Evolutionary conservation across 2,329 filamentous ascomycete genomes (phyloP).

Genomic region (Periconia sp.): DNA sequence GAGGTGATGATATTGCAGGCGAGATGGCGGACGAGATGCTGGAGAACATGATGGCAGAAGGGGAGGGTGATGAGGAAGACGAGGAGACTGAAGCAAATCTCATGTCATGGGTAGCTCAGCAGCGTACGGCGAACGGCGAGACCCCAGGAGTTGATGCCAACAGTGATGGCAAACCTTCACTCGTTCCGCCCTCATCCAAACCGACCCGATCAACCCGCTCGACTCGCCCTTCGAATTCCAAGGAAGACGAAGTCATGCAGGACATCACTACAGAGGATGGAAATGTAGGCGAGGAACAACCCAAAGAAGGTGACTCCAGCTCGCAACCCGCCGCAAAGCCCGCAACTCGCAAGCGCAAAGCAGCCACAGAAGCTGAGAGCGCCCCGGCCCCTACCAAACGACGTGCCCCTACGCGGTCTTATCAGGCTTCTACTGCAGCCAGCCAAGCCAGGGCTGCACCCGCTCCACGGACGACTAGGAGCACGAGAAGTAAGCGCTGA

Average conservation of each 20-base stretch:
- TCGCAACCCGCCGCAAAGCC: neutral
- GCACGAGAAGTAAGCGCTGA: slow-evolving; percentile 10
- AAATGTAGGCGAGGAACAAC: slow-evolving; percentile 5
- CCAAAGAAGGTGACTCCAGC: neutral
- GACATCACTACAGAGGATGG: neutral
- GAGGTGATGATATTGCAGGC: slow-evolving; percentile 46
- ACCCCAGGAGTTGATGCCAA: neutral
- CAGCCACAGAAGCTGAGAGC: slow-evolving; percentile 13
- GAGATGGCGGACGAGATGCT: slow-evolving; percentile 48
- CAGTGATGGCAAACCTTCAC: slow-evolving; percentile 16
- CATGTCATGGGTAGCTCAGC: slow-evolving; percentile 35
- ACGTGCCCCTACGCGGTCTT: slow-evolving; percentile 28
- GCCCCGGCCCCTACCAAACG: slow-evolving; percentile 27
- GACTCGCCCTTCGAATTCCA: slow-evolving; percentile 4
- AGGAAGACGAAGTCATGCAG: slow-evolving; percentile 6
- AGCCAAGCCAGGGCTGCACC: slow-evolving; percentile 31
- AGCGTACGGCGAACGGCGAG: slow-evolving; percentile 14
- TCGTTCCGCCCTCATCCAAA: slow-evolving; percentile 26
- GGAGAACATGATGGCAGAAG: slow-evolving; percentile 32
- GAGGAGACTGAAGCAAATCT: slow-evolving; percentile 33
- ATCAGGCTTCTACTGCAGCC: slow-evolving; percentile 40
- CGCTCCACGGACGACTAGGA: slow-evolving; percentile 18
- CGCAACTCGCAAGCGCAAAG: slow-evolving; percentile 38
- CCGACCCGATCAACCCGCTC: slow-evolving; percentile 8
- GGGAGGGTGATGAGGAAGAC: slow-evolving; percentile 34